Conservation (phyloP, 106 monocot genomes). For the Platanthera zijinensis region DNA sequence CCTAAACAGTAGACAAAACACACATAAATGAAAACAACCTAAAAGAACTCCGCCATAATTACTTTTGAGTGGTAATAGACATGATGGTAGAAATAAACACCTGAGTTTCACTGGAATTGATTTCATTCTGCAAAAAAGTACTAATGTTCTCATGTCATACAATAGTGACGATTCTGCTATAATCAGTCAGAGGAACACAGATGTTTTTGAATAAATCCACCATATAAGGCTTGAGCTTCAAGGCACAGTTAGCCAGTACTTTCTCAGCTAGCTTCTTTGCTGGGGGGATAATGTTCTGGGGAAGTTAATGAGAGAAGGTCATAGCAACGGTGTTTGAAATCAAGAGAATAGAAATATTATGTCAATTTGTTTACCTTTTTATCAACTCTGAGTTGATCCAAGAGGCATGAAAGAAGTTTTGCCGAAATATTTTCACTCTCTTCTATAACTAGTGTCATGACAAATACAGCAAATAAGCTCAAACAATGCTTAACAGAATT, state of each 20-base stretch:
- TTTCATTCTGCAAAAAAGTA: slow-evolving; percentile 25
- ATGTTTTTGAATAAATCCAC: slow-evolving; percentile 21
- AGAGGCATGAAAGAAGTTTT: slow-evolving; percentile 46
- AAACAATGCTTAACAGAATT: too few species aligned
- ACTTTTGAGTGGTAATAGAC: not conserved
- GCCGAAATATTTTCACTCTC: slow-evolving; percentile 75
- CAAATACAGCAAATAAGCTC: too few species aligned
- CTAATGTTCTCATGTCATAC: slow-evolving; percentile 39
- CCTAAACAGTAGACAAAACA: not conserved
- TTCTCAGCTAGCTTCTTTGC: slow-evolving; percentile 50
- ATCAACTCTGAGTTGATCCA: slow-evolving; percentile 10
- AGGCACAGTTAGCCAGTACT: too few species aligned
- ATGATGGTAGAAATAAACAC: slow-evolving; percentile 8
- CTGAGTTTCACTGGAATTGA: slow-evolving; percentile 26
- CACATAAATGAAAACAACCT: not conserved
- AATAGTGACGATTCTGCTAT: slow-evolving; percentile 32
- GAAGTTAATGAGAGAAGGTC: not conserved
- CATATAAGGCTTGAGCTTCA: slow-evolving; percentile 53
- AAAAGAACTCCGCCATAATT: not conserved
- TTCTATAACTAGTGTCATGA: slow-evolving; percentile 79
- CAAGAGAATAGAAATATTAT: not conserved
- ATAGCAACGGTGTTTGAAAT: not conserved
- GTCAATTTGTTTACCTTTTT: slow-evolving; percentile 2
- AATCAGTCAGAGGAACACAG: slow-evolving; percentile 32
- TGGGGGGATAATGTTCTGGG: slow-evolving; percentile 52